Evolutionary conservation across 306 rosid species (phyloP), one percentile per base, ranked within the genome.

Genomic region (Fagus sylvatica): DNA sequence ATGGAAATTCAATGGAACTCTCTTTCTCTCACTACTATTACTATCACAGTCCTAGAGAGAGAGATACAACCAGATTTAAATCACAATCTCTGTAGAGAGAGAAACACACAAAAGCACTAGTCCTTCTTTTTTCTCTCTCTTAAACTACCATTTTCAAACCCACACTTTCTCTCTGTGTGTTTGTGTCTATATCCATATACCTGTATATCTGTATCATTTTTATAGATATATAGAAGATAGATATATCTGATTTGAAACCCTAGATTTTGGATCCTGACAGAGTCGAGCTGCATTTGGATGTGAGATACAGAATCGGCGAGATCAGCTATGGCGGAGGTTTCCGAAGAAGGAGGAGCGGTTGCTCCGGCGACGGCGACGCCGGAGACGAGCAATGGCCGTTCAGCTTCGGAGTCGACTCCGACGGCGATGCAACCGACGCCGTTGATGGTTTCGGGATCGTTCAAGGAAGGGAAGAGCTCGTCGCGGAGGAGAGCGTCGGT

Each of bases 291-390:
- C 85, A 85, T 81, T 85, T 88, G 97, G 91, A 95, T 88, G 97
- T 86, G 90, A 85, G 75, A 66, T 53, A 72, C 19, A 70, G 81
- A 64, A 69, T 83, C 71, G n/a, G 76, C 72, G 82, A 88, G 98
- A 93, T 95, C 98, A 86, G 91, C 39, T 54, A 95, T 95, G 99
- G 93, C 88, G 86, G 99, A 95, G 71, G 17, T 88, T 83, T 87
- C 89, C 81, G 88, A 91, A 56, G 97, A 89, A 11, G 85, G 76
- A 0, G 92, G 88, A 78, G 87, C 79, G 43, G 51, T 74, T n/a
- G n/a, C 78, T 69, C 79, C 42, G 57, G 76, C 74, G 60, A 56
- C 67, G 82, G 43, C 66, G 77, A 60, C 79, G 51, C 51, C 67
- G 74, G 82, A 72, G 67, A n/a, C 7, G 64, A 48, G 77, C 71